Evolutionary conservation across 768 basidiomycete genomes (phyloP).

Genomic region (Nidula microcarpa): DNA sequence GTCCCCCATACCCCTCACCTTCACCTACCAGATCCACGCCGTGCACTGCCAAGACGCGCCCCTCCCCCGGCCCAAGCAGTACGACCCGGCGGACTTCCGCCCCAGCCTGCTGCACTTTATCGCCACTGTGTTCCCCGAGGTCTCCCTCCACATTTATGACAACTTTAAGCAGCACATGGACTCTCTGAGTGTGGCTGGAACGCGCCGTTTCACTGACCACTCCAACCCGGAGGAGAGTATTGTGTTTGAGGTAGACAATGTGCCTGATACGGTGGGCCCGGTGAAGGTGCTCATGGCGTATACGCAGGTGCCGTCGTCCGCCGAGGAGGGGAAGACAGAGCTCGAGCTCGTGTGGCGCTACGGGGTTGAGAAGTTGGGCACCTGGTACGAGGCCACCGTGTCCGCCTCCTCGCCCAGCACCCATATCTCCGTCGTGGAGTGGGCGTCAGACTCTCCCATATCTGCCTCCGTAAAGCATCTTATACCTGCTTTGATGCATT

Average conservation of each 20-base stretch:
- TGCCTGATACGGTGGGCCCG: constrained; percentile 75
- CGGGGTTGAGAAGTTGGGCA: constrained; percentile 91
- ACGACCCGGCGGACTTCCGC: constrained; percentile 38
- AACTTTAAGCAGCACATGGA: constrained; percentile 49
- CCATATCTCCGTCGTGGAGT: constrained; percentile 89
- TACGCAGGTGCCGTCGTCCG: constrained; percentile 70
- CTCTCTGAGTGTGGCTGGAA: constrained; percentile 40
- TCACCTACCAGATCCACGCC: constrained; percentile 19
- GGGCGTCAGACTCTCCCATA: constrained; percentile 84
- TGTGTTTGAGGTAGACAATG: constrained; percentile 38
- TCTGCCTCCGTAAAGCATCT: too few relatives aligned
- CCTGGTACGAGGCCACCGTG: constrained; percentile 93
- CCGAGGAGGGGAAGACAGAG: constrained; percentile 34
- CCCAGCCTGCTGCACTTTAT: constrained; percentile 75
- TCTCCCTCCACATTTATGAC: constrained; percentile 45
- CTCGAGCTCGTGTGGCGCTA: constrained; percentile 86
- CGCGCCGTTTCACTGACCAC: constrained; percentile 44
- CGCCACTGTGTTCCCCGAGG: constrained; percentile 52
- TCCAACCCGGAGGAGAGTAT: constrained; percentile 33
- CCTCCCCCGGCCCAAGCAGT: constrained; percentile 18
- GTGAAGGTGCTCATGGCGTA: constrained; percentile 81
- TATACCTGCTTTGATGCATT: constrained; percentile 88
- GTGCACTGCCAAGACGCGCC: constrained; percentile 42
- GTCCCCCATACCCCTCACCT: constrained; percentile 24
- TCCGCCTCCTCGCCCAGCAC: constrained; percentile 70